Evolutionary conservation across 371 early-diverging fungal genomes (phyloP).

Genomic region (Choanephora cucurbitarum): DNA sequence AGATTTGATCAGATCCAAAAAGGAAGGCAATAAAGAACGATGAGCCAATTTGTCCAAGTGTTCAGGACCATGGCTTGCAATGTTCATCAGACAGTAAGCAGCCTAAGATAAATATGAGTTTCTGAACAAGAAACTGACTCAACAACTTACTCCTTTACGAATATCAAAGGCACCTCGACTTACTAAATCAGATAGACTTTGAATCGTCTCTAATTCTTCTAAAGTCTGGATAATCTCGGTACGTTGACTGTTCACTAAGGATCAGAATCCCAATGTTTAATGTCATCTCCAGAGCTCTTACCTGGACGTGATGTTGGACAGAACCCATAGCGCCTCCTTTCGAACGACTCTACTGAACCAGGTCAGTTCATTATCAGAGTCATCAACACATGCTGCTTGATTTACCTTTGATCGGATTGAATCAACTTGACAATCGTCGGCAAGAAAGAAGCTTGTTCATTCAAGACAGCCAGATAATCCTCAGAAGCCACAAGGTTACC

Average conservation of each 20-base stretch:
- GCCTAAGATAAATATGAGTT: constrained; percentile 14
- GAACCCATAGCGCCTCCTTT: constrained; percentile 75
- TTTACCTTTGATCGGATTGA: constrained; percentile 62
- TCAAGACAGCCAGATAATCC: constrained; percentile 52
- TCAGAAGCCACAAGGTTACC: constrained; percentile 65
- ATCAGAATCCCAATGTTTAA: no score
- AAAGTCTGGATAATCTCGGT: constrained; percentile 36
- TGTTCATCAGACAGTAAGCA: constrained; percentile 32
- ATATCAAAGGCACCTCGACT: constrained; percentile 62
- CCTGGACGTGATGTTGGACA: constrained; percentile 73
- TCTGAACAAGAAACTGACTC: neutral
- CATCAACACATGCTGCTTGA: no score
- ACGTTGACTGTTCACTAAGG: constrained; percentile 19
- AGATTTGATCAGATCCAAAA: constrained; percentile 26
- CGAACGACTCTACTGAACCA: constrained; percentile 54
- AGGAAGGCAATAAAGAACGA: constrained; percentile 17
- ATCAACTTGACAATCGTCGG: constrained; percentile 48
- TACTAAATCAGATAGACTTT: constrained; percentile 56
- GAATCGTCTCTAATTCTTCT: constrained; percentile 51
- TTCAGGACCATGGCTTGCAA: constrained; percentile 27
- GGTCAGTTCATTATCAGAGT: neutral
- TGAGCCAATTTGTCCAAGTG: constrained; percentile 22
- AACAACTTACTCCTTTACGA: constrained; percentile 57
- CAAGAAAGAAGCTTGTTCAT: constrained; percentile 51
- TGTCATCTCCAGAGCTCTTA: no score